Evolutionary conservation across 2,329 filamentous ascomycete genomes (phyloP).

Genomic region (Nectriaceae sp.): DNA sequence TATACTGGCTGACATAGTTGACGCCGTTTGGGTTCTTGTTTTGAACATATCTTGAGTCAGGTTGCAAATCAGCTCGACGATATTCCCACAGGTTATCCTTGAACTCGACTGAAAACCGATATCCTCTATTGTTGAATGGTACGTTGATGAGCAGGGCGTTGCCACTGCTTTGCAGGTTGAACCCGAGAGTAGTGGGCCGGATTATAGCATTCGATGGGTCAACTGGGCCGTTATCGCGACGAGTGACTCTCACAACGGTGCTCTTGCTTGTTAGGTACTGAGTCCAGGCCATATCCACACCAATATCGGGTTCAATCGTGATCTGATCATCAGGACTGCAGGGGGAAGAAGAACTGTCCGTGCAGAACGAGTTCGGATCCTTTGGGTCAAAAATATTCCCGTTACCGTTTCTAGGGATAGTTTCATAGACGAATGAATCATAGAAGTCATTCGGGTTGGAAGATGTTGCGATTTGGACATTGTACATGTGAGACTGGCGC

Average conservation of each 20-base stretch:
- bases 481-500: constrained; percentile 19
- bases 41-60: constrained; percentile 13
- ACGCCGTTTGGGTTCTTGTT: constrained; percentile 17
- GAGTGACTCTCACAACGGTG: constrained; percentile 24
- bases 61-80: constrained; percentile 12
- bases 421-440: constrained; percentile 38
- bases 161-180: constrained; percentile 17
- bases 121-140: constrained; percentile 26
- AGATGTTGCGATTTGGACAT: constrained; percentile 11
- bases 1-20: constrained; percentile 21
- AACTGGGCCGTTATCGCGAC: constrained; percentile 14
- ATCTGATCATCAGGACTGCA: constrained; percentile 29
- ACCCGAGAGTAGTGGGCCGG: constrained; percentile 28
- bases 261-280: constrained; percentile 31
- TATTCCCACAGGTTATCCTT: constrained; percentile 32
- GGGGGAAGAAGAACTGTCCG: too few relatives aligned
- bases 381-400: constrained; percentile 29
- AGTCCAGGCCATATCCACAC: constrained; percentile 39
- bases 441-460: constrained; percentile 11
- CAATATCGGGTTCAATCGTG: constrained; percentile 32
- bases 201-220: constrained; percentile 28
- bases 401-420: constrained; percentile 38
- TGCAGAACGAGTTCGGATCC: too few relatives aligned
- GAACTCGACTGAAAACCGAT: constrained; percentile 36
- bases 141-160: constrained; percentile 28